Conservation (phyloP, 2,329 filamentous ascomycete genomes). For the Ophiosphaerella korrae region DNA sequence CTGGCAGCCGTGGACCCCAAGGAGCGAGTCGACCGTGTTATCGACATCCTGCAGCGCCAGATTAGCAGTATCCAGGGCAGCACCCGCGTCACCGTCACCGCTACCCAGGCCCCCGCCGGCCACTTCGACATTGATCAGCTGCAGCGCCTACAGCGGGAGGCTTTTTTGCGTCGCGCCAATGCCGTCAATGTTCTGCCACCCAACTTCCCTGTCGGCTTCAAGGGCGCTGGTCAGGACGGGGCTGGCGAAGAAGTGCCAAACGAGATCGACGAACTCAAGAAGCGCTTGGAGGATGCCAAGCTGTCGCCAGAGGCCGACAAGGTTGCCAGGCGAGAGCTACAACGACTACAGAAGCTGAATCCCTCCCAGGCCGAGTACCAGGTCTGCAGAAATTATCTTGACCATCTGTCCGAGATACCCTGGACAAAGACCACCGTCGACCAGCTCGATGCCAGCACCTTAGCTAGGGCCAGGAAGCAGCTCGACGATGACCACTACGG, state of each 20-base stretch:
- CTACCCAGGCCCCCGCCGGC: conserved; percentile 59
- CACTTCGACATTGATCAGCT: conserved; percentile 52
- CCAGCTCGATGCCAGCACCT: conserved; percentile 78
- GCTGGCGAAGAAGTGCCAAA: conserved; percentile 76
- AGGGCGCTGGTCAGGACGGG: conserved; percentile 53
- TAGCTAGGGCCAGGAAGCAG: conserved; percentile 81
- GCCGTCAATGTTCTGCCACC: conserved; percentile 40
- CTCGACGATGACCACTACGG: conserved; percentile 97
- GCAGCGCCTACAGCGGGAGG: conserved; percentile 51
- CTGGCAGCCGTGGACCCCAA: conserved; percentile 81
- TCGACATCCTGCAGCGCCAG: conserved; percentile 82
- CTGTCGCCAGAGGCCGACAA: conserved; percentile 85
- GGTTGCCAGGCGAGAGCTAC: conserved; percentile 87
- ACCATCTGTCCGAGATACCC: conserved; percentile 91
- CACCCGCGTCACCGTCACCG: conserved; percentile 81
- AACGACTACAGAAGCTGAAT: conserved; percentile 91
- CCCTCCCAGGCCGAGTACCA: conserved; percentile 95
- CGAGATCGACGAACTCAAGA: conserved; percentile 89
- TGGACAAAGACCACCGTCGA: conserved; percentile 88
- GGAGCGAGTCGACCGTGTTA: conserved; percentile 77
- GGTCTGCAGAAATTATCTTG: conserved; percentile 89
- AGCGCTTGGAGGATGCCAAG: conserved; percentile 80
- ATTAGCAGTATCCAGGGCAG: conserved; percentile 83
- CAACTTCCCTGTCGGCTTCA: conserved; percentile 50
- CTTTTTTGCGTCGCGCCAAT: conserved; percentile 43